phyloP scores from a whole-genome alignment of 202 grass and related monocot genomes.

The Miscanthus sacchariflorus region DNA sequence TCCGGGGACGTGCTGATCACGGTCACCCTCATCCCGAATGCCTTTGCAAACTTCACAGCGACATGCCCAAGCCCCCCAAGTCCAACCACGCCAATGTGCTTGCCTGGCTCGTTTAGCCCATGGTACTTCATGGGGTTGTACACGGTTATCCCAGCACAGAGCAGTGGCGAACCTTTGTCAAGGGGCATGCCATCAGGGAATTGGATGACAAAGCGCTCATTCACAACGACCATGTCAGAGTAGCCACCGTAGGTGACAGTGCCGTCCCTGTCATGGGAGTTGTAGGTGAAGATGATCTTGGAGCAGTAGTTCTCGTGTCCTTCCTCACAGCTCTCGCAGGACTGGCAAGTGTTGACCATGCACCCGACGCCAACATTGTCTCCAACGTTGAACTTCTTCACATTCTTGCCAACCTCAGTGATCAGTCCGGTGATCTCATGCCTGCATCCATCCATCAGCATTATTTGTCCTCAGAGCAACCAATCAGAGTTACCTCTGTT shows the following conservation, averaged over 20 bases:
- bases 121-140: slow-evolving; percentile 81
- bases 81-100: slow-evolving; percentile 76
- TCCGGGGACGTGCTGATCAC: slow-evolving; percentile 73
- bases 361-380: slow-evolving; percentile 79
- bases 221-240: slow-evolving; percentile 65
- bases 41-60: slow-evolving; percentile 88
- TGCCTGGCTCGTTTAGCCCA: slow-evolving; percentile 54
- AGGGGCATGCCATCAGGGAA: slow-evolving; percentile 72
- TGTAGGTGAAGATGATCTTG: slow-evolving; percentile 61
- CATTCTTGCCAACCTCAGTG: slow-evolving; percentile 77
- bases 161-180: slow-evolving; percentile 68
- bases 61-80: slow-evolving; percentile 90
- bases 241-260: slow-evolving; percentile 71
- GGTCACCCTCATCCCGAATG: slow-evolving; percentile 83
- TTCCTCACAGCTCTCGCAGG: slow-evolving; percentile 57
- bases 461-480: background rate
- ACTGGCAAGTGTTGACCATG: slow-evolving; percentile 73
- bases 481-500: background rate
- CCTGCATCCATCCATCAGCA: slow-evolving; percentile 43
- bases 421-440: slow-evolving; percentile 82
- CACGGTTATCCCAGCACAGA: slow-evolving; percentile 88
- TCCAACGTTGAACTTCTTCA: slow-evolving; percentile 58
- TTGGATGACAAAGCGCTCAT: slow-evolving; percentile 61
- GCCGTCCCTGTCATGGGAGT: slow-evolving; percentile 60
- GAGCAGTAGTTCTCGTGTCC: slow-evolving; percentile 80